phyloP scores from a whole-genome alignment of 768 basidiomycete species.

The Boletus tylopilopsis region DNA sequence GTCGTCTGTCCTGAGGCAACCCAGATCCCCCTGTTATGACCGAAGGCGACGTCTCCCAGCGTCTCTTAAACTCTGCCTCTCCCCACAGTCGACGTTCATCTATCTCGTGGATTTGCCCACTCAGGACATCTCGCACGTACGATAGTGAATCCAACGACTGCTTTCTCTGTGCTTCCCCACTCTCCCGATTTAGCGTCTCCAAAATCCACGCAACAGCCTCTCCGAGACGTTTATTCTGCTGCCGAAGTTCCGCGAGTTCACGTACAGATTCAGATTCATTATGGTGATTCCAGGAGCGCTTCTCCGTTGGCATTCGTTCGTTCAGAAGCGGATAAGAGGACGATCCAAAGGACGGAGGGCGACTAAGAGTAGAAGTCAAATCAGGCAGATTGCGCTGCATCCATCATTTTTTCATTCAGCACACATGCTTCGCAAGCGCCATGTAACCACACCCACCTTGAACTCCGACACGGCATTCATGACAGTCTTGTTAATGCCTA shows the following conservation, averaged over 20 bases:
- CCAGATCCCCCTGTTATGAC: slow-evolving; percentile 19
- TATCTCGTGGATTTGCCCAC: slow-evolving; percentile 47
- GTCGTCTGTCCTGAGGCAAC: slow-evolving; percentile 16
- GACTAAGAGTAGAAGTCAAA: slow-evolving; percentile 62
- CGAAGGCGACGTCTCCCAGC: slow-evolving; percentile 30
- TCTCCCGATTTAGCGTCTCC: slow-evolving; percentile 59
- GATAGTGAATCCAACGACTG: slow-evolving; percentile 75
- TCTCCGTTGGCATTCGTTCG: slow-evolving; percentile 54
- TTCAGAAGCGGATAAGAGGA: slow-evolving; percentile 60
- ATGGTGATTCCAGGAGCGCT: slow-evolving; percentile 66
- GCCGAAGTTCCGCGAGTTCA: slow-evolving; percentile 51
- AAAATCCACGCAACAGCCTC: slow-evolving; percentile 73
- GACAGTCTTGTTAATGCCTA: slow-evolving; percentile 82
- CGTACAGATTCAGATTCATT: slow-evolving; percentile 69
- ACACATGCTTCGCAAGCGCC: neutral
- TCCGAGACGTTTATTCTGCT: slow-evolving; percentile 61
- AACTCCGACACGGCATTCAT: slow-evolving; percentile 78
- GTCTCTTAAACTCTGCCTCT: slow-evolving; percentile 44
- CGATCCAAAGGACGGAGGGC: slow-evolving; percentile 40
- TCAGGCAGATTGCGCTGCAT: slow-evolving; percentile 82
- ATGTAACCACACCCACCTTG: slow-evolving; percentile 56
- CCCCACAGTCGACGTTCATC: slow-evolving; percentile 67
- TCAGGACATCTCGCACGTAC: slow-evolving; percentile 73
- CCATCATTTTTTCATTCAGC: slow-evolving; percentile 14
- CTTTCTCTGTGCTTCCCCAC: slow-evolving; percentile 38